Evolutionary conservation across 78 protist genomes (phyloP).

Genomic region (Dictyostelium purpureum): DNA sequence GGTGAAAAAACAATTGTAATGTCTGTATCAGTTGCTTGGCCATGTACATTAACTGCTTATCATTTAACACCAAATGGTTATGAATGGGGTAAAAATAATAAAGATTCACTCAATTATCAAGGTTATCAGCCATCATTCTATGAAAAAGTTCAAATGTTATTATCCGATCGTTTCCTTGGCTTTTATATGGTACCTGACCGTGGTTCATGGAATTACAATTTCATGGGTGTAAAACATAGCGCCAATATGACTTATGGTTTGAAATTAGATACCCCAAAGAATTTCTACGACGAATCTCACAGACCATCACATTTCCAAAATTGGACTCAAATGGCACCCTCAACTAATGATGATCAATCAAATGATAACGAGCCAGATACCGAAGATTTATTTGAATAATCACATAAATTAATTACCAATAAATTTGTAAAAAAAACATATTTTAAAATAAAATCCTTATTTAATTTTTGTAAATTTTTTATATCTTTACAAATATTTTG

Average conservation of each 20-base stretch:
- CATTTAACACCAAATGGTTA: constrained; percentile 94
- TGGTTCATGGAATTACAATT: constrained; percentile 99
- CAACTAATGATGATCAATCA: constrained; percentile 8
- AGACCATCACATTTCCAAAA: constrained; percentile 96
- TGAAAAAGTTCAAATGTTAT: constrained; percentile 97
- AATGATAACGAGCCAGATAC: constrained; percentile 24
- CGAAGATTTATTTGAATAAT: constrained; percentile 65
- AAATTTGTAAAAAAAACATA: too few species aligned
- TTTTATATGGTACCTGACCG: constrained; percentile 98
- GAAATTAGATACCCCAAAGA: constrained; percentile 94
- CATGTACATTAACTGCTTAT: constrained; percentile 96
- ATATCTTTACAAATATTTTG: too few species aligned
- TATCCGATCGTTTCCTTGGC: constrained; percentile 94
- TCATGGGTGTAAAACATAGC: constrained; percentile 95
- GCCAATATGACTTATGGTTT: constrained; percentile 94
- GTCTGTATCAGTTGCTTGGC: constrained; percentile 94
- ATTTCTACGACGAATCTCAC: constrained; percentile 98
- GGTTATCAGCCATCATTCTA: constrained; percentile 94
- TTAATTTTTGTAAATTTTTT: too few species aligned
- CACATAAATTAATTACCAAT: neutral
- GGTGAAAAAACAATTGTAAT: constrained; percentile 91
- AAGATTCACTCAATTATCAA: constrained; percentile 88
- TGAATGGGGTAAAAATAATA: constrained; percentile 97
- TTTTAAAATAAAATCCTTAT: too few species aligned
- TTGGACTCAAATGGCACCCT: constrained; percentile 46